A percentile compares a stretch with the other conserved stretches of the same genome.
Conservation (phyloP, 768 basidiomycete species). For the Ephemerocybe angulata region DNA sequence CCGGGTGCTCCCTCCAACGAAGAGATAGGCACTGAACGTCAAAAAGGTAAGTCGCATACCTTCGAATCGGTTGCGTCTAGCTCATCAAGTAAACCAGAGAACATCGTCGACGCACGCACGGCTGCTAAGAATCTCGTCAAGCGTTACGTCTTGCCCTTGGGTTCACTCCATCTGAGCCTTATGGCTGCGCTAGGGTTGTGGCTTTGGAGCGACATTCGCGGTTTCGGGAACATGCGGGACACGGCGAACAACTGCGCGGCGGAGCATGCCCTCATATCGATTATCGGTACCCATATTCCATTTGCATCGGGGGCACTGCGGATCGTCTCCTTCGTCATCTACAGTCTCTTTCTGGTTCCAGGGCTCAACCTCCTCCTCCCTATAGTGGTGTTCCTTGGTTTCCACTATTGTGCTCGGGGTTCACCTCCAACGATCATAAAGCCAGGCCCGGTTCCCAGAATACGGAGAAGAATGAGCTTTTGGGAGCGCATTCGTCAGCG, state of each 20-base stretch:
- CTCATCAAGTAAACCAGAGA: neutral
- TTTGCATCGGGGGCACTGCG: neutral
- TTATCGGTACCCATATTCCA: neutral
- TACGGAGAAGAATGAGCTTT: too few relatives aligned
- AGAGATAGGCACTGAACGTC: too few relatives aligned
- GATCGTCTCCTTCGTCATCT: neutral
- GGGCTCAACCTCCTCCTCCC: slow-evolving; percentile 1
- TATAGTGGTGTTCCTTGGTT: neutral
- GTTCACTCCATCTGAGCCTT: slow-evolving; percentile 8
- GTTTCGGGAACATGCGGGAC: neutral
- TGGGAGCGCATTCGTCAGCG: too few relatives aligned
- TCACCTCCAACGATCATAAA: neutral
- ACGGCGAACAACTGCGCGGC: neutral
- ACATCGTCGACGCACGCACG: neutral
- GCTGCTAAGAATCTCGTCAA: neutral
- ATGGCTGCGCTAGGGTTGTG: slow-evolving; percentile 8
- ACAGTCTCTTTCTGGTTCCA: neutral
- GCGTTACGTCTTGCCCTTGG: neutral
- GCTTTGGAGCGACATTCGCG: slow-evolving; percentile 7
- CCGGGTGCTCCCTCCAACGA: too few relatives aligned
- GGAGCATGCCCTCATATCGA: neutral
- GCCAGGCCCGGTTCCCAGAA: too few relatives aligned
- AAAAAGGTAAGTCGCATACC: too few relatives aligned
- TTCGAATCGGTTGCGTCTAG: too few relatives aligned
- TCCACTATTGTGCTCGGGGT: neutral